Percentiles rank a stretch among this genome's conserved stretches.
Evolutionary conservation across 805 yeast genomes (phyloP).

Genomic region (Candida easanensis): DNA sequence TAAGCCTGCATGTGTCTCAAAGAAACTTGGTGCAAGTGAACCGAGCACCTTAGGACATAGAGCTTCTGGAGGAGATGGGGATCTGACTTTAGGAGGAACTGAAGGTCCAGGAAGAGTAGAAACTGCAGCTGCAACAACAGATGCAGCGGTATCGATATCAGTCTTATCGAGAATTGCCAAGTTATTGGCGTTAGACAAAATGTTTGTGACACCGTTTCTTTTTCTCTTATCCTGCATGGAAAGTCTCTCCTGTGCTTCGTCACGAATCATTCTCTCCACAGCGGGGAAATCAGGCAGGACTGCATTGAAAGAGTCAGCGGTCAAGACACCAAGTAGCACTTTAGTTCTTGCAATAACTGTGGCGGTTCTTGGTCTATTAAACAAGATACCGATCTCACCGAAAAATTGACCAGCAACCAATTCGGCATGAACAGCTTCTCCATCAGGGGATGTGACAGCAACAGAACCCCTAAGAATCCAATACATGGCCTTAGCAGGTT

Average conservation of each 20-base stretch:
- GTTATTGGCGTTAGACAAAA: conserved; percentile 20
- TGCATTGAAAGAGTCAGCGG: conserved; percentile 56
- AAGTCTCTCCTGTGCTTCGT: conserved; percentile 76
- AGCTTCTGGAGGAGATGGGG: conserved; percentile 9
- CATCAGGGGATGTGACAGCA: conserved; percentile 74
- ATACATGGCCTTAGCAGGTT: conserved; percentile 72
- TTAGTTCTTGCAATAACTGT: conserved; percentile 69
- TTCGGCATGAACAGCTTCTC: conserved; percentile 72
- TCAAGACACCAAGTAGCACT: conserved; percentile 65
- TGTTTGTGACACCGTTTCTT: conserved; percentile 37
- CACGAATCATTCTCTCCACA: conserved; percentile 66
- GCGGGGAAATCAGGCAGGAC: conserved; percentile 62
- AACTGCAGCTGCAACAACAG: conserved; percentile 31
- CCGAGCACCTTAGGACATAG: conserved; percentile 4
- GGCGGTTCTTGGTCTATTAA: conserved; percentile 75
- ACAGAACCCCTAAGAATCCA: conserved; percentile 78
- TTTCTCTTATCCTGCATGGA: conserved; percentile 66
- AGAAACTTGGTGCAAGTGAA: conserved; percentile 1
- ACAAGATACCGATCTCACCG: conserved; percentile 77
- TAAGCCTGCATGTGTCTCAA: not conserved
- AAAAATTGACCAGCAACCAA: conserved; percentile 66
- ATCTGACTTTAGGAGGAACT: conserved; percentile 31
- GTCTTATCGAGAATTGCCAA: conserved; percentile 1
- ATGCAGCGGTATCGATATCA: conserved; percentile 15
- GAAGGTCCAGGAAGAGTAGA: conserved; percentile 40